phyloP scores from a whole-genome alignment of 805 yeast species.

The Candida glaebosa region DNA sequence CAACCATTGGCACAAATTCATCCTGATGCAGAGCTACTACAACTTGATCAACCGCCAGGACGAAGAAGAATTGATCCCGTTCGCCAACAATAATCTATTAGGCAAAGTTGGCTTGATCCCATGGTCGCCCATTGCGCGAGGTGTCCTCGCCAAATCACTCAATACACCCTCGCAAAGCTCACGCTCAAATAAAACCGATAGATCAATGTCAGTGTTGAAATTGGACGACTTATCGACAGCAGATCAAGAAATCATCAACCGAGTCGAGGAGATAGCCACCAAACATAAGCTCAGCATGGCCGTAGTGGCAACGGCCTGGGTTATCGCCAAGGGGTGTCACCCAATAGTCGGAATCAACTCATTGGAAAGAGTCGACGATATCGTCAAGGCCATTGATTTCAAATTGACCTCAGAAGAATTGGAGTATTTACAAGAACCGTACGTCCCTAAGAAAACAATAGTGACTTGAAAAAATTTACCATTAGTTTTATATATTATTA shows the following conservation, averaged over 20 bases:
- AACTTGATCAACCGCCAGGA: conserved; percentile 61
- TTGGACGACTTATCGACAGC: conserved; percentile 13
- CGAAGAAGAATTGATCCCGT: conserved; percentile 59
- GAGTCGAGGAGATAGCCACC: conserved; percentile 56
- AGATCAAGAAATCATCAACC: conserved; percentile 17
- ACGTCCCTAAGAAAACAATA: conserved; percentile 15
- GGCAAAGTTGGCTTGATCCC: conserved; percentile 54
- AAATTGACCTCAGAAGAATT: conserved; percentile 29
- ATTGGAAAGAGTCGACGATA: conserved; percentile 17
- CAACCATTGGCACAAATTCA: conserved; percentile 54
- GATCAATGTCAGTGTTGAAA: conserved; percentile 8
- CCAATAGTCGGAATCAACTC: conserved; percentile 19
- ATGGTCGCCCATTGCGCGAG: conserved; percentile 59
- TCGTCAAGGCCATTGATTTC: conserved; percentile 8
- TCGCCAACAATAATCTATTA: conserved; percentile 39
- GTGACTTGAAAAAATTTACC: too few species aligned
- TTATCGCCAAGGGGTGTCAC: conserved; percentile 14
- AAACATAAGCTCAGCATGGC: conserved; percentile 47
- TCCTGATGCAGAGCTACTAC: conserved; percentile 57
- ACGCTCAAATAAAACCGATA: conserved; percentile 11
- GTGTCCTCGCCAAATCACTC: conserved; percentile 49
- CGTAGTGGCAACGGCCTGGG: conserved; percentile 20
- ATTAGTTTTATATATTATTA: too few species aligned
- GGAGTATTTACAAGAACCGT: conserved; percentile 36
- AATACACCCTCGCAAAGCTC: conserved; percentile 8